phyloP scores from a whole-genome alignment of 257 asterid genomes.

The Vinca minor region DNA sequence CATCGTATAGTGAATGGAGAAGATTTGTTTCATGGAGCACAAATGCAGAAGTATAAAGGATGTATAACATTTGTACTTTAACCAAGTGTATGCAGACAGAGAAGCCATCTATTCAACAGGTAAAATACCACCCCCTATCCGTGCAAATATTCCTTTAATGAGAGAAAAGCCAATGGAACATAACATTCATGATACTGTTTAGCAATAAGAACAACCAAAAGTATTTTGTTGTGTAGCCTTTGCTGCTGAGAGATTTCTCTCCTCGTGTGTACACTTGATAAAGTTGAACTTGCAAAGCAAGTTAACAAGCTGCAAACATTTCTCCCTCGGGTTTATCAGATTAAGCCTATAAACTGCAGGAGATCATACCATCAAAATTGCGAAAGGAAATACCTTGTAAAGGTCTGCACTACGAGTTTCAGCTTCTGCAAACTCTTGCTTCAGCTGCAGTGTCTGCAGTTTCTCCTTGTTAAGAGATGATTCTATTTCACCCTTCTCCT shows the following conservation, averaged over 20 bases:
- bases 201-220: not conserved
- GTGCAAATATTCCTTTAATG: not conserved
- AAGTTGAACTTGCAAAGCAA: not conserved
- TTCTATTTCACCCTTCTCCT: conserved; percentile 69
- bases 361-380: conserved; percentile 12
- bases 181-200: not conserved
- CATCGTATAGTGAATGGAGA: not conserved
- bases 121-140: not conserved
- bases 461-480: conserved; percentile 67
- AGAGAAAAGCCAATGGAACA: not conserved
- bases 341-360: conserved; percentile 4
- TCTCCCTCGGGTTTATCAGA: not conserved
- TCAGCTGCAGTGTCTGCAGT: conserved; percentile 50
- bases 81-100: not conserved
- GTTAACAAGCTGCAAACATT: not conserved
- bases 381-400: conserved; percentile 55
- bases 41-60: not conserved
- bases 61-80: not conserved
- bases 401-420: conserved; percentile 65
- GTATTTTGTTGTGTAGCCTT: not conserved
- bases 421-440: conserved; percentile 60
- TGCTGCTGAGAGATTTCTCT: not conserved
- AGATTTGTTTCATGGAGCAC: not conserved
- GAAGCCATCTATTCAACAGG: not conserved
- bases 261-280: not conserved